Percentiles rank a stretch among this genome's conserved stretches.
Evolutionary conservation across 2,329 filamentous ascomycete genomes (phyloP).

Genomic region (Exophiala oligosperma): DNA sequence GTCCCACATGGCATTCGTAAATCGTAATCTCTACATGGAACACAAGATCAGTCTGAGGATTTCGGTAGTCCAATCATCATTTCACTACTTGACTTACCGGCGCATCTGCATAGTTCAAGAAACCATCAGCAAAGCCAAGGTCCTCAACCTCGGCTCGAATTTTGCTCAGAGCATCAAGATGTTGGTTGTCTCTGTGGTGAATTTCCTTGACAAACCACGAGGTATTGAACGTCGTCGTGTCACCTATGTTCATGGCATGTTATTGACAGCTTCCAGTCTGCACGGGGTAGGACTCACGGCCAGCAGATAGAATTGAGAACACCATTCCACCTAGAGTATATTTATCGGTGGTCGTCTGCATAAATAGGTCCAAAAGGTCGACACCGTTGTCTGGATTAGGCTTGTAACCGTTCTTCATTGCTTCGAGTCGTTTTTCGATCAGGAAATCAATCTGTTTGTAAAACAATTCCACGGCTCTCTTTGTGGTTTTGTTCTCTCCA

Average conservation of each 20-base stretch:
- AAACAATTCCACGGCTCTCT: conserved; percentile 14
- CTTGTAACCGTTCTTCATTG: conserved; percentile 15
- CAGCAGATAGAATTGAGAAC: conserved; percentile 13
- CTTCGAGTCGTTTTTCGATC: conserved; percentile 16
- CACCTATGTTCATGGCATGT: not conserved
- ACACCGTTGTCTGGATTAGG: conserved; percentile 12
- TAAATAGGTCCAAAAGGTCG: conserved; percentile 18
- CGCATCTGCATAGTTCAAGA: conserved; percentile 12
- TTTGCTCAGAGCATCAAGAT: conserved; percentile 15
- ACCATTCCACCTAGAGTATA: conserved; percentile 17
- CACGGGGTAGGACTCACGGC: conserved; percentile 5
- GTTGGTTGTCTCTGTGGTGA: conserved; percentile 14
- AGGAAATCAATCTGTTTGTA: conserved; percentile 15
- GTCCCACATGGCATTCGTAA: conserved; percentile 21
- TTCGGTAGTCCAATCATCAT: not conserved
- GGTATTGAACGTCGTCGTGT: conserved; percentile 16
- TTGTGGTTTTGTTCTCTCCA: conserved; percentile 12
- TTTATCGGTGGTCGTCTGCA: conserved; percentile 14
- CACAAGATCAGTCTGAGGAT: not conserved
- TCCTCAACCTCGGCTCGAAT: conserved; percentile 11
- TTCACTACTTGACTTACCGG: conserved; percentile 5
- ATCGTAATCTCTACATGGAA: conserved; percentile 8
- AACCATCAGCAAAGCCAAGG: conserved; percentile 13
- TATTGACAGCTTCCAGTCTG: not conserved
- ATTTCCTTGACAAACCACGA: conserved; percentile 21